Conservation (phyloP, 192 early-diverging fungal species). For the Coemansia sp. region DNA sequence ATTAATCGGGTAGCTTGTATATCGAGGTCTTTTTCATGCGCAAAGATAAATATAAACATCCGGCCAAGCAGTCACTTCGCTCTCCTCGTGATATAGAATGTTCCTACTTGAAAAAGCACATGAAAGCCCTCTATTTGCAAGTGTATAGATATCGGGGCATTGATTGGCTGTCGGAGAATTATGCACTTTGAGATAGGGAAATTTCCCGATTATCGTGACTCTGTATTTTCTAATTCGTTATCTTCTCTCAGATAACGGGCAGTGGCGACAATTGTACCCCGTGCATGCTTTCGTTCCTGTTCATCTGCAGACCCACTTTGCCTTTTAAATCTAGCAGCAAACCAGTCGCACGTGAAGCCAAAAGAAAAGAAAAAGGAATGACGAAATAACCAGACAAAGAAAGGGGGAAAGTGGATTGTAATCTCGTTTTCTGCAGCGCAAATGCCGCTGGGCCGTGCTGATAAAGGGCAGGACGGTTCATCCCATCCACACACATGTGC, state of each 20-base stretch:
- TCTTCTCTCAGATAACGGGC: neutral
- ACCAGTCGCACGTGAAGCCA: neutral
- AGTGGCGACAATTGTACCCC: neutral
- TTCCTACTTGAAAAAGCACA: neutral
- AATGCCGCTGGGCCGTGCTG: neutral
- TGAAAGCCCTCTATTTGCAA: neutral
- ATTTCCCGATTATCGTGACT: neutral
- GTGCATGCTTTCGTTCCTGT: neutral
- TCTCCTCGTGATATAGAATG: neutral
- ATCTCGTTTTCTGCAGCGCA: neutral
- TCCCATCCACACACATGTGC: constrained; percentile 7
- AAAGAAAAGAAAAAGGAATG: neutral
- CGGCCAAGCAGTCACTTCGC: neutral
- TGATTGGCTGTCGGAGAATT: constrained; percentile 8
- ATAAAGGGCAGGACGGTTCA: neutral
- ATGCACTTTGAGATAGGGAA: neutral
- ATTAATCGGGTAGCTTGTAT: neutral
- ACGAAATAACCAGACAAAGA: neutral
- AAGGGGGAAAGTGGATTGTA: neutral
- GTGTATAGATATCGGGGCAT: neutral
- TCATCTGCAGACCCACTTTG: neutral
- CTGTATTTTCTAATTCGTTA: neutral
- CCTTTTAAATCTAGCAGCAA: neutral
- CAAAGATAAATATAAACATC: too few relatives aligned
- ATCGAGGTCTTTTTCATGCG: too few relatives aligned